phyloP scores from a whole-genome alignment of 108 stramenopile species.

The Nannochloropsis granulata region DNA sequence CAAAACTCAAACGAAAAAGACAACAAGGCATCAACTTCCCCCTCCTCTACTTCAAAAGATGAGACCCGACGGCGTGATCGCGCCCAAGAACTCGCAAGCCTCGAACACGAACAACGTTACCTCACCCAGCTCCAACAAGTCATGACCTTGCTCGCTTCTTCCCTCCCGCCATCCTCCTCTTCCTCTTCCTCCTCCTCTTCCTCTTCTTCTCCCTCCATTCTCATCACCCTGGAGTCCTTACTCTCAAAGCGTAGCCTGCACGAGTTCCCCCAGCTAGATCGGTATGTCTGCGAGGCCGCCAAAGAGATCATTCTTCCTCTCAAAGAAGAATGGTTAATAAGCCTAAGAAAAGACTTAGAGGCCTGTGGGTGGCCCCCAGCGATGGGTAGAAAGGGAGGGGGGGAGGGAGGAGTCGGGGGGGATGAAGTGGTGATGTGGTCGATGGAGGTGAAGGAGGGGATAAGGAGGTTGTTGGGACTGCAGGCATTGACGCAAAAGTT shows the following conservation, averaged over 20 bases:
- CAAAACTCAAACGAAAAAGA: background rate
- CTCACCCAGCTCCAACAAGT: no score
- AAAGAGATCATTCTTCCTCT: background rate
- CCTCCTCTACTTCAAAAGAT: no score
- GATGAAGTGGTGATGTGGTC: background rate
- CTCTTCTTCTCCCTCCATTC: no score
- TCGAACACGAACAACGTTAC: no score
- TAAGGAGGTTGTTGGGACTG: background rate
- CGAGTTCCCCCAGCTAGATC: background rate
- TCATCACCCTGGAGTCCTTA: background rate
- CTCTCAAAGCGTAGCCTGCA: background rate
- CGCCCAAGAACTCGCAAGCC: no score
- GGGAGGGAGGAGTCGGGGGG: background rate
- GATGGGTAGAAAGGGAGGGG: background rate
- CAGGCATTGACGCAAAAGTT: background rate
- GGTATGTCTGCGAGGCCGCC: background rate
- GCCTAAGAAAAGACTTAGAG: background rate
- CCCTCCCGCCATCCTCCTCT: no score
- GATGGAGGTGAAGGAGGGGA: background rate
- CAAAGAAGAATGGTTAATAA: background rate
- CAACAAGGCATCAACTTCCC: no score
- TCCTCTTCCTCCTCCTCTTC: no score
- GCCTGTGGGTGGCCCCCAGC: background rate
- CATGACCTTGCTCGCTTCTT: no score
- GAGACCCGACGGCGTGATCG: no score